phyloP scores from a whole-genome alignment of 75 land plant species.

The Pinus tabuliformis region DNA sequence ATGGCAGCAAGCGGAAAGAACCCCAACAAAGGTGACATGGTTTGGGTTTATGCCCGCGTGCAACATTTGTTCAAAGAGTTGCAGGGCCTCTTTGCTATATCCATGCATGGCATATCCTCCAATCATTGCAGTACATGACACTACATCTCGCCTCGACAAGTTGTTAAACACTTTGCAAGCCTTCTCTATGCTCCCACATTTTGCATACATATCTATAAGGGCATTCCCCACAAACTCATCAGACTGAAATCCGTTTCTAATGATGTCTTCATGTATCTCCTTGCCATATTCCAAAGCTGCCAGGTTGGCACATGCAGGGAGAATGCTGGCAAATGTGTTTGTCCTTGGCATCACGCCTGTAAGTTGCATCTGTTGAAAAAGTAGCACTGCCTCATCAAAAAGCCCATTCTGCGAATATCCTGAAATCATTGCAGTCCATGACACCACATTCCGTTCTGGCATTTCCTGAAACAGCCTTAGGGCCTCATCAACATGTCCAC shows the following conservation, averaged over 20 bases:
- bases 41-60: slow-evolving; percentile 8
- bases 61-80: slow-evolving; percentile 15
- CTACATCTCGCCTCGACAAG: slow-evolving; percentile 3
- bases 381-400: slow-evolving; percentile 13
- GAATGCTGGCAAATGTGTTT: slow-evolving; percentile 14
- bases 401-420: slow-evolving; percentile 32
- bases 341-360: slow-evolving; percentile 19
- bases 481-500: no score
- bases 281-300: slow-evolving; percentile 16
- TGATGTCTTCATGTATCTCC: slow-evolving; percentile 12
- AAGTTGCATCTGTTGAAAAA: slow-evolving; percentile 23
- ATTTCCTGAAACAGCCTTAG: no score
- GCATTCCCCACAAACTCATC: slow-evolving; percentile 17
- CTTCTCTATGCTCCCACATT: slow-evolving; percentile 11
- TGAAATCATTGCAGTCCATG: slow-evolving; percentile 34
- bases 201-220: slow-evolving; percentile 12
- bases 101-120: slow-evolving; percentile 10
- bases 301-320: slow-evolving; percentile 22
- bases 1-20: slow-evolving; percentile 19
- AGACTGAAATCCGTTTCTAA: slow-evolving; percentile 18
- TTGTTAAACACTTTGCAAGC: slow-evolving; percentile 13
- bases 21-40: slow-evolving; percentile 9
- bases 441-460: slow-evolving; percentile 12
- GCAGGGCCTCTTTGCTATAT: slow-evolving; percentile 5
- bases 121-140: slow-evolving; percentile 23